phyloP scores from a whole-genome alignment of 192 early-diverging fungal species.

The Mortierella hygrophila region DNA sequence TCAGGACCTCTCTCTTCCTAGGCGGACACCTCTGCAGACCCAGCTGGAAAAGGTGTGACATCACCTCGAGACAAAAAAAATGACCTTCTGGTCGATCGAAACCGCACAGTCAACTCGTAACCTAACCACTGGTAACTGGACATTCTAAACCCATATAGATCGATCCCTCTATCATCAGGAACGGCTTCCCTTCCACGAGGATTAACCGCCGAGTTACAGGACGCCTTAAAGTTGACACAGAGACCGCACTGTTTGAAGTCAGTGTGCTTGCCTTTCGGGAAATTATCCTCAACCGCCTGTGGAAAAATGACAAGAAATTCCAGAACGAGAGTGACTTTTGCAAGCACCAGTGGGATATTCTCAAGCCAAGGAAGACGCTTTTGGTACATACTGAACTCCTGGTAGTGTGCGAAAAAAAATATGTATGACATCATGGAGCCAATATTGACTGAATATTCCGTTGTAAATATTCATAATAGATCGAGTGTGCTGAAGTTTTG shows the following conservation, averaged over 20 bases:
- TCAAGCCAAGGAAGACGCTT: slow-evolving; percentile 12
- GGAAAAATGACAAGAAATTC: slow-evolving; percentile 33
- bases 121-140: not conserved
- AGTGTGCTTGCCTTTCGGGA: slow-evolving; percentile 47
- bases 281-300: slow-evolving; percentile 36
- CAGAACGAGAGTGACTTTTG: slow-evolving; percentile 50
- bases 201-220: slow-evolving; percentile 30
- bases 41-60: slow-evolving; percentile 33
- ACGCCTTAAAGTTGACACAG: slow-evolving; percentile 1
- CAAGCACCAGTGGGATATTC: slow-evolving; percentile 45
- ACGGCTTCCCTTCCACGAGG: slow-evolving; percentile 20
- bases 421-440: not conserved
- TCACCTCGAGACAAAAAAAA: not conserved
- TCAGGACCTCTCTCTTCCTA: slow-evolving; percentile 34
- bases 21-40: slow-evolving; percentile 23
- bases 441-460: not conserved
- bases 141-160: slow-evolving; percentile 16
- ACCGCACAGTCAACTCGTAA: not conserved
- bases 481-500: slow-evolving; percentile 44
- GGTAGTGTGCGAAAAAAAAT: too few species aligned
- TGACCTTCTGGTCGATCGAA: not conserved
- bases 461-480: slow-evolving; percentile 8
- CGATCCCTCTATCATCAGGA: slow-evolving; percentile 35
- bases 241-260: slow-evolving; percentile 26
- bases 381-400: slow-evolving; percentile 16